Evolutionary conservation across 225 moss, liverwort and hornwort genomes (phyloP).

Genomic region (Climacium dendroides): DNA sequence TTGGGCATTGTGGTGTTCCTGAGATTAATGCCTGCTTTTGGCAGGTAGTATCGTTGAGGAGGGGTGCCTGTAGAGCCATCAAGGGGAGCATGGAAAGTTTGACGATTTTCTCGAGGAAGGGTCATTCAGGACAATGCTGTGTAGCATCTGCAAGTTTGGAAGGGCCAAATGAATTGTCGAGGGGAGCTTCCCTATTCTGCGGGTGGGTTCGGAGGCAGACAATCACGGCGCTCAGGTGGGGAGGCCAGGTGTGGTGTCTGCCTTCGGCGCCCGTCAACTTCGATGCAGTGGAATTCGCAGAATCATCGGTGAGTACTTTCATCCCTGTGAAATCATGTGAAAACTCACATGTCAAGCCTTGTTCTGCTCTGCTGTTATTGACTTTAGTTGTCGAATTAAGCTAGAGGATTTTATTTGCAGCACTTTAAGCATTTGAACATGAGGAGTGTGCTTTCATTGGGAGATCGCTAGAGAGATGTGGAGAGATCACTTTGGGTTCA

Average conservation of each 20-base stretch:
- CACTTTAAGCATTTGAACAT: background rate
- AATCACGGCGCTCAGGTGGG: conserved; percentile 23
- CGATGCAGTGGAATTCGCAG: conserved; percentile 8
- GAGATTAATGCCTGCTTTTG: background rate
- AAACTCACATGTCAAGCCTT: background rate
- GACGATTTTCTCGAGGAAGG: background rate
- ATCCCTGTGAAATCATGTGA: background rate
- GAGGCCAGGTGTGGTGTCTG: conserved; percentile 35
- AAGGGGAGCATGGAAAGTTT: background rate
- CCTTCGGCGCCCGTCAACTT: conserved; percentile 15
- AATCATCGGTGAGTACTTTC: conserved; percentile 1
- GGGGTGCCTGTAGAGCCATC: background rate
- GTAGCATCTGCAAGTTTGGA: background rate
- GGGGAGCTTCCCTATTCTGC: conserved; percentile 10
- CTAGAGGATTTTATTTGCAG: background rate
- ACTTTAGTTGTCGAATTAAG: background rate
- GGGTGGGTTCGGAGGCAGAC: conserved; percentile 30
- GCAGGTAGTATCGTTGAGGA: conserved; percentile 16
- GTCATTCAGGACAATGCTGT: background rate
- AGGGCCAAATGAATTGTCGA: background rate
- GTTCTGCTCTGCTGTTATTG: background rate
- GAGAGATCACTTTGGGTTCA: background rate
- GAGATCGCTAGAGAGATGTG: background rate
- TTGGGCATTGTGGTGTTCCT: background rate
- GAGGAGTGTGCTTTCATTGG: background rate